A percentile compares a stretch with the other conserved stretches of the same genome.
Evolutionary conservation across 2,329 filamentous ascomycete species (phyloP).

Genomic region (Cercospora canescens): DNA sequence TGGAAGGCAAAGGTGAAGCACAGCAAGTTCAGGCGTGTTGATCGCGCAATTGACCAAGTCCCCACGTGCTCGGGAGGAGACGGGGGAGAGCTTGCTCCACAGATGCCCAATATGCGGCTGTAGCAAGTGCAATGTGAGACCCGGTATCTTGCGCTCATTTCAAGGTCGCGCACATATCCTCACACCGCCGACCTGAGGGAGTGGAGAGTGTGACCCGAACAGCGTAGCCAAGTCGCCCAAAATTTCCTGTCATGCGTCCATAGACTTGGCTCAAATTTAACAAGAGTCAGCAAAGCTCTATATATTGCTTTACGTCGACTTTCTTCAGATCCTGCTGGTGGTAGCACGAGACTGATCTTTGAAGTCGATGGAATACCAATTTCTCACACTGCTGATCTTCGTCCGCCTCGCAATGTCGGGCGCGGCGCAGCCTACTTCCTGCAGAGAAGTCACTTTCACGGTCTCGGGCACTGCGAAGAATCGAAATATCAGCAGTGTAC

Average conservation of each 20-base stretch:
- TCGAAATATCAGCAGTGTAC: constrained; percentile 11
- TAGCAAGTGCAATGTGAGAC: not conserved
- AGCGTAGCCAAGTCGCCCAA: not conserved
- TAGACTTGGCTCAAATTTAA: not conserved
- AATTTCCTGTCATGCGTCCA: not conserved
- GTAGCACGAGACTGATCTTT: not conserved
- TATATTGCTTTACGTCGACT: not conserved
- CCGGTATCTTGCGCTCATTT: not conserved
- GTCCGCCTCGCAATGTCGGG: not conserved
- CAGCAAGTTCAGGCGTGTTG: no score
- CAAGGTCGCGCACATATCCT: not conserved
- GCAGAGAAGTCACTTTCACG: constrained; percentile 13
- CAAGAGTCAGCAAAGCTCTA: not conserved
- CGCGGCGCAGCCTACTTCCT: not conserved
- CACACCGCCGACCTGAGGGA: not conserved
- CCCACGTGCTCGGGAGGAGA: no score
- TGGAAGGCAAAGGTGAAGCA: no score
- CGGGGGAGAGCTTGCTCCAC: not conserved
- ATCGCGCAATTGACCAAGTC: no score
- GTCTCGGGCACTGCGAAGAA: constrained; percentile 15
- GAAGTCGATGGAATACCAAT: not conserved
- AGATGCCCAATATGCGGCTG: not conserved
- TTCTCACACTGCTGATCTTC: not conserved
- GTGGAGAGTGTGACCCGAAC: not conserved
- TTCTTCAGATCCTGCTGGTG: not conserved